Conservation (phyloP, 345 rosid genomes). For the Eucalyptus marginata region DNA sequence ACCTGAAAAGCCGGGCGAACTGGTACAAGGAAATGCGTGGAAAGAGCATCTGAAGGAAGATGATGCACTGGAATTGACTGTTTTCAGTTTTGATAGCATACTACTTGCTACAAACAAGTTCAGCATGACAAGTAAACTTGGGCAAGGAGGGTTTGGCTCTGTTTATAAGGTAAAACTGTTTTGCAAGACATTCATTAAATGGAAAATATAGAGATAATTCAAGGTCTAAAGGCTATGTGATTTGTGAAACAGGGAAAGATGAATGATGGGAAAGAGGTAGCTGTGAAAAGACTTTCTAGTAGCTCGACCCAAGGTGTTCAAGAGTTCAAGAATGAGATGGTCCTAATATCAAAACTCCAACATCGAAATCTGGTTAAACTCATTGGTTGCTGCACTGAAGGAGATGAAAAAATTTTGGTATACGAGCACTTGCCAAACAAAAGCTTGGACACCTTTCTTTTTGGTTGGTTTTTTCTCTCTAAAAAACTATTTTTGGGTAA, state of each 20-base stretch:
- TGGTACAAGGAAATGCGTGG: not conserved
- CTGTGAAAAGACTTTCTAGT: conserved; percentile 45
- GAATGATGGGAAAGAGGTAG: conserved; percentile 26
- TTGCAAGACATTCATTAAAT: not conserved
- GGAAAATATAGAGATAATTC: not conserved
- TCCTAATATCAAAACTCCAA: conserved; percentile 43
- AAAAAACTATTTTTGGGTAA: not conserved
- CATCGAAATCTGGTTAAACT: conserved; percentile 54
- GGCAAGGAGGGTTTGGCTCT: not conserved
- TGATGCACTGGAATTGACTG: not conserved
- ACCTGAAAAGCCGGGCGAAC: not conserved
- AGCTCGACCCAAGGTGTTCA: conserved; percentile 45
- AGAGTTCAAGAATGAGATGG: conserved; percentile 49
- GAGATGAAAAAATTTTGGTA: conserved; percentile 39
- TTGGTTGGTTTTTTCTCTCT: not conserved
- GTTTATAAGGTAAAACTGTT: not conserved
- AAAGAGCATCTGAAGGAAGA: not conserved
- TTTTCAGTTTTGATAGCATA: not conserved
- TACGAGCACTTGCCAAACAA: conserved; percentile 24
- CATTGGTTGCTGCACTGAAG: conserved; percentile 43
- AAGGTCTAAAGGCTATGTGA: not conserved
- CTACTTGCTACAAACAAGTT: not conserved
- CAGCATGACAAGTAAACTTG: not conserved
- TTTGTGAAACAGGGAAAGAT: conserved; percentile 30
- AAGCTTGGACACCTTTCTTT: not conserved